These are phyloP conservation scores for Paecilomyces fulvus DNA, from an alignment of 2,329 filamentous ascomycete species.

Conservation along the genomic window DNA sequence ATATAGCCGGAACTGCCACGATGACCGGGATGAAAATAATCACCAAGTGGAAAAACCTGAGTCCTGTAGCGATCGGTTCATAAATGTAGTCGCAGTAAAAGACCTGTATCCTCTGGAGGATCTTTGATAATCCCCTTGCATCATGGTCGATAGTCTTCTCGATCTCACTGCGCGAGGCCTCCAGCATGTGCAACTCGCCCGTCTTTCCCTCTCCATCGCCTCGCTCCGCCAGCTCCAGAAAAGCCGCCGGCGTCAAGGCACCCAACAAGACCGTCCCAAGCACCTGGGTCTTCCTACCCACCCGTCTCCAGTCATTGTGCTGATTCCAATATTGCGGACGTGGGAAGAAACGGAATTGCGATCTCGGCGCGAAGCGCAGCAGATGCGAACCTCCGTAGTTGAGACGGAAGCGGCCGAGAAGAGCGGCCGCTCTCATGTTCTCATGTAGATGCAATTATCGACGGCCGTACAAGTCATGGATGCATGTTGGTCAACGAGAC, in stretches of 20 bases:
- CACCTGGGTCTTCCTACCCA: slow-evolving; percentile 15
- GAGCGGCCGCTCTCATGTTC: slow-evolving; percentile 44
- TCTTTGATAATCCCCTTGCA: slow-evolving; percentile 50
- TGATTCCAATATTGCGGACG: slow-evolving; percentile 17
- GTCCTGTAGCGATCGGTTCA: slow-evolving; percentile 77
- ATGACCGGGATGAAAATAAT: slow-evolving; percentile 89
- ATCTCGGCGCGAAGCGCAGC: slow-evolving; percentile 18
- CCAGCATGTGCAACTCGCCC: slow-evolving; percentile 77
- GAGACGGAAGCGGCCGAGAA: slow-evolving; percentile 43
- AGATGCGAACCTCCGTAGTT: slow-evolving; percentile 31
- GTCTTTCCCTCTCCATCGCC: slow-evolving; percentile 50
- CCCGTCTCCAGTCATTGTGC: slow-evolving; percentile 8
- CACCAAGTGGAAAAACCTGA: slow-evolving; percentile 80
- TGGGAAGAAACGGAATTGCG: slow-evolving; percentile 19
- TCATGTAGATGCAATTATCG: slow-evolving; percentile 11
- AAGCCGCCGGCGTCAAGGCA: slow-evolving; percentile 49
- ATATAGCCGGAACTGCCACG: slow-evolving; percentile 67
- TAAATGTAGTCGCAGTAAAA: slow-evolving; percentile 53
- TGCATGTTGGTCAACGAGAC: slow-evolving; percentile 2
- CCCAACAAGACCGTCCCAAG: slow-evolving; percentile 28
- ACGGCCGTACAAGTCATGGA: slow-evolving; percentile 2
- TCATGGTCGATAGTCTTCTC: slow-evolving; percentile 57
- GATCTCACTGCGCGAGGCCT: slow-evolving; percentile 70
- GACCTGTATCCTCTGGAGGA: slow-evolving; percentile 53
- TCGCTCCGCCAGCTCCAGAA: slow-evolving; percentile 50